These are phyloP conservation scores for Nepenthes gracilis DNA, from an alignment of 148 eudicot species.

Conservation along the genomic window DNA sequence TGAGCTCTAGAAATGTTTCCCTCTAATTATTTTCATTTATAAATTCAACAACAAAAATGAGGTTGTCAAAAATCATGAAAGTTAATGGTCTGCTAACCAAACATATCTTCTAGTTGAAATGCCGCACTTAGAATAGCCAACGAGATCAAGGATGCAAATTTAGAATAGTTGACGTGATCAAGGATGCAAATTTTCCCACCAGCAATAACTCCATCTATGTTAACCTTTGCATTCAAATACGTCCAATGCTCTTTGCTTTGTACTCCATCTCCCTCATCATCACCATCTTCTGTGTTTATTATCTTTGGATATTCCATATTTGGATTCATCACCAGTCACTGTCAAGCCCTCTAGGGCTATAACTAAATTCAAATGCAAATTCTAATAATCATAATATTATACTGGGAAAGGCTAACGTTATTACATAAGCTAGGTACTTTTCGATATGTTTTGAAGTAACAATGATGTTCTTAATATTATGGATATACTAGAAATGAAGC, in stretches of 20 bases:
- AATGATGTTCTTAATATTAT: background rate
- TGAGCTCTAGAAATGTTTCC: too few species aligned
- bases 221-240: constrained; percentile 47
- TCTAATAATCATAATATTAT: too few species aligned
- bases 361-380: constrained; percentile 2
- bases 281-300: constrained; percentile 6
- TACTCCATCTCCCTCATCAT: constrained; percentile 38
- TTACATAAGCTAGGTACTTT: background rate
- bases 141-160: too few species aligned
- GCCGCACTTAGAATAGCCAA: constrained; percentile 8
- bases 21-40: too few species aligned
- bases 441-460: background rate
- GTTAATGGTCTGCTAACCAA: constrained; percentile 24
- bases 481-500: background rate
- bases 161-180: constrained; percentile 34
- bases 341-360: constrained; percentile 27
- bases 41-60: too few species aligned
- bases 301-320: constrained; percentile 6
- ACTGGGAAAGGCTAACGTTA: too few species aligned
- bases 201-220: constrained; percentile 70
- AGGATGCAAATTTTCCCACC: constrained; percentile 61
- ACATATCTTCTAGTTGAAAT: constrained; percentile 48
- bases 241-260: constrained; percentile 50
- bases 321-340: constrained; percentile 25
- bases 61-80: too few species aligned